Evolutionary conservation across 257 asterid species (phyloP).

Genomic region (Solanum ahanhuiri): DNA sequence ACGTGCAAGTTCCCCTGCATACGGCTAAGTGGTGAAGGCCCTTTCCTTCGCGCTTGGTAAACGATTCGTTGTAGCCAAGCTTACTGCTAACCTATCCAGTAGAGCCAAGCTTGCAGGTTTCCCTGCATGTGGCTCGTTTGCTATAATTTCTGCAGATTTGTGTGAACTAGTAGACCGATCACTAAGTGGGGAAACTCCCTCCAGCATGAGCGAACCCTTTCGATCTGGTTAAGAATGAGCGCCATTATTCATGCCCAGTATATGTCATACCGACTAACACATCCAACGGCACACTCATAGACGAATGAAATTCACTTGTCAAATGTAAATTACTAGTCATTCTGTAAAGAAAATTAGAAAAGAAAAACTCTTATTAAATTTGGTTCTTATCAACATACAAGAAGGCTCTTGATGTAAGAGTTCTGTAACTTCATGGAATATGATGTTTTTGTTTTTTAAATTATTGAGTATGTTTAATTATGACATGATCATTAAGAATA

Average conservation of each 20-base stretch:
- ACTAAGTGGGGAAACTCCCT: background rate
- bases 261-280: background rate
- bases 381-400: background rate
- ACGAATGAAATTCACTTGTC: background rate
- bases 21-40: background rate
- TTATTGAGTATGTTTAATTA: background rate
- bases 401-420: background rate
- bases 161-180: background rate
- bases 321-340: background rate
- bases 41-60: background rate
- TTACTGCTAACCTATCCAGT: background rate
- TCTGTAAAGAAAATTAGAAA: background rate
- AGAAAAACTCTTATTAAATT: background rate
- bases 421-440: background rate
- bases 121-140: background rate
- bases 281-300: background rate
- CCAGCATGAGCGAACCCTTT: background rate
- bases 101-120: background rate
- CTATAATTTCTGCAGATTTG: background rate
- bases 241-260: background rate
- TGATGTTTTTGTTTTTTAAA: background rate
- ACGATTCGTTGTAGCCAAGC: background rate
- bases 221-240: background rate
- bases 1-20: background rate
- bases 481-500: background rate